phyloP scores from a whole-genome alignment of 202 grass and related monocot species.

The Sporobolus alterniflorus region DNA sequence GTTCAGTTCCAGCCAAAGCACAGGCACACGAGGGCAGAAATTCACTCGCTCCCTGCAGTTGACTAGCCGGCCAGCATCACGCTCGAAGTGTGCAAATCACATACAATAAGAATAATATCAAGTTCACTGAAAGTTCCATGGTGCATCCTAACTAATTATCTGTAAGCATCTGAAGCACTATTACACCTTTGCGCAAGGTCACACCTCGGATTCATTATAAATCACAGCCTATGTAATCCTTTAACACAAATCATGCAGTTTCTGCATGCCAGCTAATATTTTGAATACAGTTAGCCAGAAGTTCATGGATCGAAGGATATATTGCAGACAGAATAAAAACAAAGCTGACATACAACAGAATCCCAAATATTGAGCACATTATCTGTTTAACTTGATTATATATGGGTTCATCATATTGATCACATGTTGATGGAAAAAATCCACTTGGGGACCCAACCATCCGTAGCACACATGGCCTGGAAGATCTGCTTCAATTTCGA shows the following conservation, averaged over 20 bases:
- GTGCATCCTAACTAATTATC: neutral
- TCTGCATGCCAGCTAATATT: neutral
- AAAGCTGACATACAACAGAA: slow-evolving; percentile 3
- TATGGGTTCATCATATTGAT: slow-evolving; percentile 6
- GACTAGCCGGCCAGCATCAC: slow-evolving; percentile 78
- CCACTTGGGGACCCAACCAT: too few relatives aligned
- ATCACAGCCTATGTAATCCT: slow-evolving; percentile 6
- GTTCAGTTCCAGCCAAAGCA: slow-evolving; percentile 97
- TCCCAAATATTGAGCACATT: neutral
- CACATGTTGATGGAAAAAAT: too few relatives aligned
- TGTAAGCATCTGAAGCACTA: slow-evolving; percentile 7
- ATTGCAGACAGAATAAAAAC: neutral
- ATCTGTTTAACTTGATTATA: neutral
- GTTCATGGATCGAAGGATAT: neutral
- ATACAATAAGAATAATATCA: slow-evolving; percentile 11
- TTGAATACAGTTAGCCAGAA: neutral
- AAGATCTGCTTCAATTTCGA: too few relatives aligned
- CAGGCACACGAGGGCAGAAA: slow-evolving; percentile 94
- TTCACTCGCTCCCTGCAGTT: slow-evolving; percentile 89
- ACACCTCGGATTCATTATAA: slow-evolving; percentile 8
- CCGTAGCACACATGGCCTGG: too few relatives aligned
- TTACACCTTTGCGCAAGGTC: neutral
- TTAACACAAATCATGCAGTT: neutral
- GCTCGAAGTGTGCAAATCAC: slow-evolving; percentile 61
- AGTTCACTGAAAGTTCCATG: neutral